A percentile compares a stretch with the other conserved stretches of the same genome.
Conservation (phyloP, 163 green algal species). For the Prototheca stagnorum region DNA sequence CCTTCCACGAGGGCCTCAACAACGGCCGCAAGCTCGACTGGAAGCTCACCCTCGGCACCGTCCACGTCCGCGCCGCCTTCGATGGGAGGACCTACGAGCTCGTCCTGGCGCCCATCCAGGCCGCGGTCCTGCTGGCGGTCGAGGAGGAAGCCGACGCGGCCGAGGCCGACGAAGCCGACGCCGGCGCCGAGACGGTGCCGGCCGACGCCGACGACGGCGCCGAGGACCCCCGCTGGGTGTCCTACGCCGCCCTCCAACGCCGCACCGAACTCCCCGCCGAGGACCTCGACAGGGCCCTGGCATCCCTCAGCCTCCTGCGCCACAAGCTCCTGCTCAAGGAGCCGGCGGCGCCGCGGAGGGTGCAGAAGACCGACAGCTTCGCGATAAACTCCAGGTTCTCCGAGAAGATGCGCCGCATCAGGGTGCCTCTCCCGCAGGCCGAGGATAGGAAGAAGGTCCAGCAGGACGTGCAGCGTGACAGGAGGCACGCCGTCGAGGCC, state of each 20-base stretch:
- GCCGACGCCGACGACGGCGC: no score
- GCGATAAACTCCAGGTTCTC: conserved; percentile 82
- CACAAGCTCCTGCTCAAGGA: conserved; percentile 91
- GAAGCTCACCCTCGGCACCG: conserved; percentile 66
- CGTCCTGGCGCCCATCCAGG: conserved; percentile 70
- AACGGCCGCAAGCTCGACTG: conserved; percentile 13
- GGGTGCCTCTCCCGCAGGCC: conserved; percentile 67
- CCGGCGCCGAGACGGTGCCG: no score
- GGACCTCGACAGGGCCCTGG: conserved; percentile 68
- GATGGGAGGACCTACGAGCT: conserved; percentile 76
- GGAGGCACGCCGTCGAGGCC: conserved; percentile 75
- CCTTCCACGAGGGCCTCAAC: conserved; percentile 14
- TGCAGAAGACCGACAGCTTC: conserved; percentile 74
- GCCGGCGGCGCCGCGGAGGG: conserved; percentile 40
- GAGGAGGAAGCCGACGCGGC: no score
- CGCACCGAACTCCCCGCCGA: conserved; percentile 73
- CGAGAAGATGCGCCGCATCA: conserved; percentile 77
- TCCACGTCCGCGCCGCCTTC: conserved; percentile 68
- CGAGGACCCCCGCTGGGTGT: conserved; percentile 39
- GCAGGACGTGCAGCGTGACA: conserved; percentile 85
- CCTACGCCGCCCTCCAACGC: conserved; percentile 55
- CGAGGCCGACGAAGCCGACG: no score
- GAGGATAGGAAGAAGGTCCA: conserved; percentile 92
- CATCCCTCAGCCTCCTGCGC: conserved; percentile 76
- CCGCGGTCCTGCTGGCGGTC: conserved; percentile 43